A percentile compares a stretch with the other conserved stretches of the same genome.
These are phyloP conservation scores for Neovahlkampfia damariscottae DNA, from an alignment of 78 protist species.

Conservation along the genomic window DNA sequence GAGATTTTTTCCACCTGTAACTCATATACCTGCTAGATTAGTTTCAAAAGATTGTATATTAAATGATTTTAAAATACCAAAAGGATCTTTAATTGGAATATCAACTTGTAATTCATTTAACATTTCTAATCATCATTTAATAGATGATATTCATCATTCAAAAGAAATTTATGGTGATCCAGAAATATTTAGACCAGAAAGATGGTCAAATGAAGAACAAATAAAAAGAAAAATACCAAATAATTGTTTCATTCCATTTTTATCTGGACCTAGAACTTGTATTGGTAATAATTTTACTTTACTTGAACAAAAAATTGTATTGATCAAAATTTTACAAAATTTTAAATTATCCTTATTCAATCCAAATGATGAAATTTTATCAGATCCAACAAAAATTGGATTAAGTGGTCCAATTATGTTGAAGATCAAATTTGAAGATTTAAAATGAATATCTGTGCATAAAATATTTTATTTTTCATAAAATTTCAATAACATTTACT, in stretches of 20 bases:
- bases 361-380: no score
- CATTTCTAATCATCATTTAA: no score
- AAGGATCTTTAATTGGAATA: neutral
- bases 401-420: no score
- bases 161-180: neutral
- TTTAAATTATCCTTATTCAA: neutral
- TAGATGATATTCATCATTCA: no score
- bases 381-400: no score
- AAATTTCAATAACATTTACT: no score
- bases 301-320: neutral
- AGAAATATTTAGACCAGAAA: neutral
- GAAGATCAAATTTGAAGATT: no score
- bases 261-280: slow-evolving; percentile 2
- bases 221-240: neutral
- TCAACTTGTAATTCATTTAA: neutral
- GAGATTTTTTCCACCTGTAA: neutral
- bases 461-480: no score
- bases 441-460: no score
- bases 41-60: neutral
- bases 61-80: neutral
- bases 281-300: neutral
- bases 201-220: neutral
- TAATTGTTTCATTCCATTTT: neutral
- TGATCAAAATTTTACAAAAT: neutral
- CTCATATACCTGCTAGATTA: neutral